phyloP scores from a whole-genome alignment of 257 asterid genomes.

The Euphrasia confusa region DNA sequence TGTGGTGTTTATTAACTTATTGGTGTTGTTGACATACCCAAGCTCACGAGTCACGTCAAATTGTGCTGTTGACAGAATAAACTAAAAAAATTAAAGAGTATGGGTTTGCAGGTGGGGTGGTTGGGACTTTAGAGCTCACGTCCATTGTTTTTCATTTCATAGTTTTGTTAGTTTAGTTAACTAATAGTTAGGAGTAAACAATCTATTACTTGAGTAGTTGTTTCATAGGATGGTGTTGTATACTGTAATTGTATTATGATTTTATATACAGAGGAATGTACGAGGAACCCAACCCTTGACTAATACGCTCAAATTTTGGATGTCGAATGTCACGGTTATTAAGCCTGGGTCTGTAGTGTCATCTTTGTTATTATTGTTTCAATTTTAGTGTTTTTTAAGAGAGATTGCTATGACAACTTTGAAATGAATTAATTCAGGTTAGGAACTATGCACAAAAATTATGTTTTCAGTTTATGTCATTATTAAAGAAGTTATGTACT shows the following conservation, averaged over 20 bases:
- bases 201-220: not conserved
- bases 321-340: not conserved
- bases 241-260: not conserved
- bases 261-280: not conserved
- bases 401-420: conserved; percentile 17
- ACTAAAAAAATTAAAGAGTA: too few relatives aligned
- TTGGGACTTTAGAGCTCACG: conserved; percentile 22
- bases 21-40: too few relatives aligned
- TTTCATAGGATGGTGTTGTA: not conserved
- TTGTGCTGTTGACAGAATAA: conserved; percentile 25
- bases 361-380: too few relatives aligned
- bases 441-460: conserved; percentile 6
- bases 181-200: conserved; percentile 10
- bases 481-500: too few relatives aligned
- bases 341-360: not conserved
- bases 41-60: not conserved
- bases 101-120: conserved; percentile 8
- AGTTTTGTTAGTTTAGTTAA: not conserved
- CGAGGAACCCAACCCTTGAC: not conserved
- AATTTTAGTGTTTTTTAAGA: not conserved
- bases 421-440: not conserved
- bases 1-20: too few relatives aligned
- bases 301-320: not conserved
- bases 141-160: conserved; percentile 18
- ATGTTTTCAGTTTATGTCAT: not conserved